Evolutionary conservation across 306 rosid genomes (phyloP), one percentile per base, ranked within the genome.

Genomic region (Sicyos edulis): DNA sequence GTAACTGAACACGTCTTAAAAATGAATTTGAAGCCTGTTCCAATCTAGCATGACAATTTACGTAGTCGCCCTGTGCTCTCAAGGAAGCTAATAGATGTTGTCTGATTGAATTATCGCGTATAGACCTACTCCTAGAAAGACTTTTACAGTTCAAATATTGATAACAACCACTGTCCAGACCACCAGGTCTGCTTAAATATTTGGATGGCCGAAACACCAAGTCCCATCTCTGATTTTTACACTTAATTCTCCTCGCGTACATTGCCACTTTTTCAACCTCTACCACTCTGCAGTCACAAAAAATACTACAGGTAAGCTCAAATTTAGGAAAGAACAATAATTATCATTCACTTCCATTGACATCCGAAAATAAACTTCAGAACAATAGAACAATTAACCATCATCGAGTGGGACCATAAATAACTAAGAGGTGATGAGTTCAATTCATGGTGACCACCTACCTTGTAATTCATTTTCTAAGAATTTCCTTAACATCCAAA

Each of bases 211-310:
- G 87, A 78, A 86, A 79, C 52, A 76, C 80, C 32, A 80, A 76
- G 59, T 82, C 81, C 95, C 95, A 87, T 76, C 86, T 83, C 82
- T 79, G 87, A 82, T 83, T 81, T 81, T 82, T 83, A 80, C 85
- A 82, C 80, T 82, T 85, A 81, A 93, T 79, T 85, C 85, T 86
- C 82, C 88, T 87, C 34, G 81, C 82, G 84, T 91, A 85, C 99
- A 93, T 91, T 81, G 85, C 85, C 69, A 70, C 64, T 45, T 66
- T 78, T 72, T 80, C 82, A 52, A 77, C 85, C 78, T 66, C 66
- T 57, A 70, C 65, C 73, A 72, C 64, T 17, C 76, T 72, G 55
- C 40, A 42, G 64, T 11, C 21, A 42, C 54, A 34, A 57, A 14
- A 21, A 14, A 51, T 5, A 32, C 26, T 4, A 37, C 34, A 44